Percentiles rank a stretch among this genome's conserved stretches.
These are phyloP conservation scores for Chaetomium fimeti DNA, from an alignment of 495 filamentous ascomycete species.

Conservation along the genomic window DNA sequence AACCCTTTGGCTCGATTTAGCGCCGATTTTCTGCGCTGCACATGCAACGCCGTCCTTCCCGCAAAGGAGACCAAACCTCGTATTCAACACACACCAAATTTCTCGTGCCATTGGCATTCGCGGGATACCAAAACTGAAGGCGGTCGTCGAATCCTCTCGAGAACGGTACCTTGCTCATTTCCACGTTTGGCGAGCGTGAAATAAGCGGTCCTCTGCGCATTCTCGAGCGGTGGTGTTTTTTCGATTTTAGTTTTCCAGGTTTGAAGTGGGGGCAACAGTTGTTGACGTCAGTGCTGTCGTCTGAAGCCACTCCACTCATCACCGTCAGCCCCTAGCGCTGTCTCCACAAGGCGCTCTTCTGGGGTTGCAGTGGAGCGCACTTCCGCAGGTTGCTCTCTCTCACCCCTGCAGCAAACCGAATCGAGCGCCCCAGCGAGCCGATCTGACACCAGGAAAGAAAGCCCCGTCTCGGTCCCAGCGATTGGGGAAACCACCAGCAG, in stretches of 20 bases:
- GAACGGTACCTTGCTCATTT: not conserved
- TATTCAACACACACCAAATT: conserved; percentile 16
- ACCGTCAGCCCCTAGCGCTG: conserved; percentile 16
- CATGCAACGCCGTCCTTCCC: conserved; percentile 1
- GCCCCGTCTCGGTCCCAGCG: not conserved
- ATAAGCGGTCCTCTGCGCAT: not conserved
- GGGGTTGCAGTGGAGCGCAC: conserved; percentile 14
- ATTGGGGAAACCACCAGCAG: not conserved
- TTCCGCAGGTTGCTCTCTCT: not conserved
- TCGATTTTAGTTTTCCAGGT: not conserved
- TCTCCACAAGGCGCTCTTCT: conserved; percentile 16
- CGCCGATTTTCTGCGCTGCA: too few relatives aligned
- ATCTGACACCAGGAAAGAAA: conserved; percentile 6
- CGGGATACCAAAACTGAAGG: not conserved
- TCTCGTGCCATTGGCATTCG: not conserved
- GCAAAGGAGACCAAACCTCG: conserved; percentile 17
- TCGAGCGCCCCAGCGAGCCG: not conserved
- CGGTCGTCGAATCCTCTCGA: not conserved
- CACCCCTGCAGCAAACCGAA: conserved; percentile 4
- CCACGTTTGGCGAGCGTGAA: not conserved
- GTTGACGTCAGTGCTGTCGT: conserved; percentile 21
- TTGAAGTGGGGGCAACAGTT: not conserved
- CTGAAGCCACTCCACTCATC: conserved; percentile 9
- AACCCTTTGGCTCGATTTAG: too few relatives aligned
- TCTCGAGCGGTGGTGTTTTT: not conserved